Base-by-base conservation (phyloP, 163 green algal species). In the Dunaliella salina region DNA sequence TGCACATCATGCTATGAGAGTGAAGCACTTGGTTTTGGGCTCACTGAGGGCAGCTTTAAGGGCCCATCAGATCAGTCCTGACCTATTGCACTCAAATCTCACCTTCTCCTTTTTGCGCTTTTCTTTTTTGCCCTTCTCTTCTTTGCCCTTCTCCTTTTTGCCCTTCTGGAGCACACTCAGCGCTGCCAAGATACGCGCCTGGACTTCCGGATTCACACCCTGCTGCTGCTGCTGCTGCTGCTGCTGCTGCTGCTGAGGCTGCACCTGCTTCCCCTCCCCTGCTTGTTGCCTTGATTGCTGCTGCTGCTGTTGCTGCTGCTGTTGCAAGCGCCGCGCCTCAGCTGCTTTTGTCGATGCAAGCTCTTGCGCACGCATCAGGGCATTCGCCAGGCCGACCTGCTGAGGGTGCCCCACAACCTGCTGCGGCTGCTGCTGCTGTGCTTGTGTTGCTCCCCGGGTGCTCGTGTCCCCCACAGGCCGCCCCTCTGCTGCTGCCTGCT, bases 181-280 rank as follows among this genome's bases (percentile, higher is more conserved):
- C 33, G 90, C 89, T 24, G 88, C 83, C 17, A 94, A 85, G 50
- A 94, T 93, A 26, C 90, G 88, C 75, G 92, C 80, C 57, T 94
- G 88, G 26, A 93, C 87, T 83, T 91, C 88, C 0, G 79, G 57
- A 45, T 88, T 84, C 78, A 87, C 79, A 63, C 84, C 85, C 69
- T 40, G 72, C 32, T n/a, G 34, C 18, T 12, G 63, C 11, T 75
- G 63, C 35, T 20, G 59, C 86, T 85, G 81, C 0, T 3, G 35
- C 84, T 30, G 50, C 67, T 20, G 32, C n/a, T 40, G 83, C 71
- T 85, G 17, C 63, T 26, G 33, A 30, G 46, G 26, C 35, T 26
- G 45, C 24, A 25, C 25, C 18, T 63, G 82, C 67, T 78, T 75
- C 34, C 15, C 34, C 15, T 15, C 4, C 33, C n/a, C 33, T 33